phyloP scores from a whole-genome alignment of 2,329 filamentous ascomycete species.

The Cercospora zeae-maydis region DNA sequence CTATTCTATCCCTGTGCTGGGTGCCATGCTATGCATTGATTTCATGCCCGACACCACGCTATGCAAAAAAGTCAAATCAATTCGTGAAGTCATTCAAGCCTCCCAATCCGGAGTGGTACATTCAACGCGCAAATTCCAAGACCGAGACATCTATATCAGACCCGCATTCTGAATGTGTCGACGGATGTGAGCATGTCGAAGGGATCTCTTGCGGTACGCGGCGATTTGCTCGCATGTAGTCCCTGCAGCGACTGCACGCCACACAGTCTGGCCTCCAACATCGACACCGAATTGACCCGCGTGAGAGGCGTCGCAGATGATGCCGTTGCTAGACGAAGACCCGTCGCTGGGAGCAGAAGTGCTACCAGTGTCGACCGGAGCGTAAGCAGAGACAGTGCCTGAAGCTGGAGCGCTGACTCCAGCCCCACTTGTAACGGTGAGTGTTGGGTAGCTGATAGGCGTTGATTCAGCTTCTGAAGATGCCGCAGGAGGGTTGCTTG shows the following conservation, averaged over 20 bases:
- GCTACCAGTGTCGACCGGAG: conserved; percentile 13
- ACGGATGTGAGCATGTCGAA: conserved; percentile 17
- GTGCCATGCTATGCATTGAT: too few species aligned
- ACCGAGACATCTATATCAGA: background rate
- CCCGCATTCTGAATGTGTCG: conserved; percentile 9
- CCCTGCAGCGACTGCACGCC: conserved; percentile 44
- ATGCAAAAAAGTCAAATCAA: too few species aligned
- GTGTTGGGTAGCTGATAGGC: background rate
- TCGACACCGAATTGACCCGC: conserved; percentile 43
- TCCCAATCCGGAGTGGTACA: too few species aligned
- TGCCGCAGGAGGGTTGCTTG: background rate
- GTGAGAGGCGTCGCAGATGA: conserved; percentile 14
- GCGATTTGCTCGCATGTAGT: conserved; percentile 38
- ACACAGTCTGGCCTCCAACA: conserved; percentile 42
- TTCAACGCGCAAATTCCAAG: too few species aligned
- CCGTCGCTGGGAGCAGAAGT: background rate
- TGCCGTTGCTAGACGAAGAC: background rate
- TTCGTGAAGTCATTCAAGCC: too few species aligned
- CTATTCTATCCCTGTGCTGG: too few species aligned
- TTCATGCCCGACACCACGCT: too few species aligned
- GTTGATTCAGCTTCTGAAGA: background rate
- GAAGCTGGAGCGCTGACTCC: conserved; percentile 14
- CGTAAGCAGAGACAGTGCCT: conserved; percentile 10
- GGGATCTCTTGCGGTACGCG: conserved; percentile 36
- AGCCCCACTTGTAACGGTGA: conserved; percentile 12